A percentile compares a stretch with the other conserved stretches of the same genome.
These are phyloP conservation scores for Asterella californica DNA, from an alignment of 225 moss, liverwort and hornwort species.

Conservation along the genomic window DNA sequence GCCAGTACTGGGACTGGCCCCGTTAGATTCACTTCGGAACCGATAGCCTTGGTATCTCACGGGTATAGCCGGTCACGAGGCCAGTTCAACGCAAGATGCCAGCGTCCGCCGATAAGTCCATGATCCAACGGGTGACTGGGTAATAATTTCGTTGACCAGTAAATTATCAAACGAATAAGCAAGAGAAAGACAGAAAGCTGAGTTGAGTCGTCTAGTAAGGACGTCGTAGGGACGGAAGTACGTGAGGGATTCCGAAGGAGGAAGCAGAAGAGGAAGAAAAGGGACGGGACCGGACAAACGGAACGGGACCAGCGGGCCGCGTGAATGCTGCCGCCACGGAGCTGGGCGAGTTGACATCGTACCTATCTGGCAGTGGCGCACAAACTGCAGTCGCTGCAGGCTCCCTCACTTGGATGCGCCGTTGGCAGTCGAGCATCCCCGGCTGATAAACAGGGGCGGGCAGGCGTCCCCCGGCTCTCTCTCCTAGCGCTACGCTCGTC, in stretches of 20 bases:
- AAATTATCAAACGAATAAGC: not conserved
- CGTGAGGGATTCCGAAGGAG: too few relatives aligned
- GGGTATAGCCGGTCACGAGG: not conserved
- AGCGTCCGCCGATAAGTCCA: not conserved
- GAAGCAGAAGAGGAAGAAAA: too few relatives aligned
- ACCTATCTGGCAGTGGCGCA: not conserved
- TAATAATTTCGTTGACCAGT: not conserved
- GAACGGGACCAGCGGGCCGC: not conserved
- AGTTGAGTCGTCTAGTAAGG: too few relatives aligned
- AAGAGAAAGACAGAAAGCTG: not conserved
- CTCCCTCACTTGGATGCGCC: not conserved
- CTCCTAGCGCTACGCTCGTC: not conserved
- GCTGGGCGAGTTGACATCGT: not conserved
- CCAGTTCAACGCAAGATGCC: not conserved
- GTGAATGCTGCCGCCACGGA: not conserved
- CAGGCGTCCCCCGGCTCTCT: not conserved
- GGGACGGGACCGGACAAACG: too few relatives aligned
- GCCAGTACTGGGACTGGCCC: not conserved
- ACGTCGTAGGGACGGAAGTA: too few relatives aligned
- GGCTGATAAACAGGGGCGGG: not conserved
- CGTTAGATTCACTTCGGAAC: not conserved
- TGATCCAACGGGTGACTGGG: not conserved
- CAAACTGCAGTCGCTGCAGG: not conserved
- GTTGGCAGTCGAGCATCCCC: not conserved
- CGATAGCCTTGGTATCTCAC: not conserved